Base-by-base conservation (phyloP, 345 rosid species). In the Camelina hispida region DNA sequence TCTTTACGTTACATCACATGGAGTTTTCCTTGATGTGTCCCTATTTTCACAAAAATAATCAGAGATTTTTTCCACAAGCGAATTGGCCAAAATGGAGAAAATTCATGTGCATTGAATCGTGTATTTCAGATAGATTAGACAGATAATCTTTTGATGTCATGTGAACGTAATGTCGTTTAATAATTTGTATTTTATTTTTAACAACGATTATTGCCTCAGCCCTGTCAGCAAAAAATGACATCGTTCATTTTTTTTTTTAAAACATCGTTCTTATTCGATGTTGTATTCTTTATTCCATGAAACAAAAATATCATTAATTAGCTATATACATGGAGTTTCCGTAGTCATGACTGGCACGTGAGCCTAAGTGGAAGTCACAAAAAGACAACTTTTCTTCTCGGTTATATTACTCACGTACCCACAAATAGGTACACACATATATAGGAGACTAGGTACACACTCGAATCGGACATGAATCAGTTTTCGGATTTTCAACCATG, bases 1-100 rank as follows among this genome's bases (percentile, higher is more conserved):
- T 56, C 16, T 28, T 7, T 25, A 42, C 20, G 55, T 17, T 30
- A 40, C 5, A 25, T 15, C 77, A 32, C 71, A 71, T 73, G 37
- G 56, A 35, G 16, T 58, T 32, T 14, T 46, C 15, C 20, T 17
- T 55, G n/a, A 7, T 18, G 9, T 57, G 40, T 37, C 17, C 17
- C 14, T 2, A 2, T 13, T 58, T 34, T 20, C 18, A 71, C n/a
- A 61, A 23, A 37, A 50, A 12, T 9, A 58, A 44, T 61, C 16
- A 58, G n/a, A 46, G 8, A 60, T 38, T 4, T 17, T 40, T 3
- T 58, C 37, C 18, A 35, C 44, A 35, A 59, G 2, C n/a, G 3
- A 35, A 35, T 16, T 11, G 40, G 72, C 6, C 28, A 6, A 34
- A 47, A 35, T 37, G 35, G n/a, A 53, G 64, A 69, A 32, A 55